Base-by-base conservation (phyloP, 805 yeast species). In the Yarrowia keelungensis region DNA sequence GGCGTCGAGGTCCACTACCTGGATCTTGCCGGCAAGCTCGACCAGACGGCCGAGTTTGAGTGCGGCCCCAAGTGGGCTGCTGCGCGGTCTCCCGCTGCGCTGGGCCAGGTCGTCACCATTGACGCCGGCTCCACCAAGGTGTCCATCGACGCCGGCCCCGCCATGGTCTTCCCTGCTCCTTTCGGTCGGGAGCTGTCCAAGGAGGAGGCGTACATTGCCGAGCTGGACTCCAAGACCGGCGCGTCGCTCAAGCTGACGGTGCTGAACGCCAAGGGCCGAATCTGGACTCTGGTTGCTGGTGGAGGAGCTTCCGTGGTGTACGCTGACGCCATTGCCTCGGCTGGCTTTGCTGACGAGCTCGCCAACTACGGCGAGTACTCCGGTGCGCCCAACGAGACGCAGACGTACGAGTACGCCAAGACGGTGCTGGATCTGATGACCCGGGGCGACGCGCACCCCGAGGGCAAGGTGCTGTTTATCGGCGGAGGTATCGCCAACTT, bases 401-500 rank as follows among this genome's bases (percentile, higher is more conserved):
- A 81, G 75, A 81, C 84, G 46, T 81, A 78, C 73, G 83, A 81
- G 73, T 81, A 81, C 71, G 84, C 84, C 70, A 81, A 81, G 78
- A 81, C 84, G 46, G 83, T 81, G 26, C 73, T 81, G 9, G 84
- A 81, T 65, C 78, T 81, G 58, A 81, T 81, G 84, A 79, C 83
- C 54, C 78, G 84, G 49, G 81, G 77, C 59, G 76, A 74, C 56
- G 73, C 72, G 9, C 50, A 42, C 61, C 73, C 75, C n/a, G 79
- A 77, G 61, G 84, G 84, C 69, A 81, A 81, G 78, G 74, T 78
- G 39, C 76, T 81, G 70, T 81, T 81, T 74, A 81, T 81, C 70
- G 84, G 84, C 47, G 84, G 84, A 43, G 84, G 84, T 70, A 81
- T 81, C 68, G 84, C 84, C 71, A 81, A 81, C 78, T 81, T 81